phyloP scores from a whole-genome alignment of 805 yeast genomes.

The Suhomyces xylopsoci region DNA sequence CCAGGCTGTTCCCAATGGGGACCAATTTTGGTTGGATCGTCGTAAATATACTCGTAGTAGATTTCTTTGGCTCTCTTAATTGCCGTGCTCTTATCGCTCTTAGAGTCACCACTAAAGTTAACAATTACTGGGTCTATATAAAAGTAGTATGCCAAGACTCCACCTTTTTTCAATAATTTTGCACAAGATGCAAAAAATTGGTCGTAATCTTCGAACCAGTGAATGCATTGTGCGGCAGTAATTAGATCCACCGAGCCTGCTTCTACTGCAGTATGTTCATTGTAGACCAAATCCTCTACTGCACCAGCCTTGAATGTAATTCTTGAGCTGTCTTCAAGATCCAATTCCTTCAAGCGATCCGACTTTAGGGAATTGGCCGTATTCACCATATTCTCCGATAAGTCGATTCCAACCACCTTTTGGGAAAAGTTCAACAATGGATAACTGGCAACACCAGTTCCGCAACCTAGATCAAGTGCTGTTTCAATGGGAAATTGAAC shows the following conservation, averaged over 20 bases:
- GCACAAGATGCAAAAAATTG: constrained; percentile 27
- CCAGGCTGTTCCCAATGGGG: constrained; percentile 90
- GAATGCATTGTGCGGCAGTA: constrained; percentile 43
- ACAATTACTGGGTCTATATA: constrained; percentile 40
- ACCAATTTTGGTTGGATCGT: constrained; percentile 48
- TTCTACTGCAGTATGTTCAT: constrained; percentile 12
- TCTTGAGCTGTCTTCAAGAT: constrained; percentile 20
- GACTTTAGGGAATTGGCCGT: constrained; percentile 34
- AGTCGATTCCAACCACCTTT: constrained; percentile 44
- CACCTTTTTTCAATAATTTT: constrained; percentile 38
- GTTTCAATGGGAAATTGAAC: constrained; percentile 14
- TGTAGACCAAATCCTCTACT: constrained; percentile 27
- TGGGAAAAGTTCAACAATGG: constrained; percentile 40
- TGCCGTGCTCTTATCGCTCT: constrained; percentile 12
- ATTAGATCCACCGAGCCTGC: constrained; percentile 31
- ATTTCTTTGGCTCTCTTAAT: constrained; percentile 21
- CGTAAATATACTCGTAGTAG: constrained; percentile 41
- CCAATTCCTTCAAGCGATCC: constrained; percentile 23
- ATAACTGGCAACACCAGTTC: constrained; percentile 51
- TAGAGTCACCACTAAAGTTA: constrained; percentile 19
- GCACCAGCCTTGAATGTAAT: constrained; percentile 31
- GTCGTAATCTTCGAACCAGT: constrained; percentile 40
- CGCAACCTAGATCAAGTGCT: constrained; percentile 48
- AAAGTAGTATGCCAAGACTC: constrained; percentile 42
- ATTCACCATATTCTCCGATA: constrained; percentile 46